Base-by-base conservation (phyloP, 139 green algal genomes). In the Picochlorum sp. region DNA sequence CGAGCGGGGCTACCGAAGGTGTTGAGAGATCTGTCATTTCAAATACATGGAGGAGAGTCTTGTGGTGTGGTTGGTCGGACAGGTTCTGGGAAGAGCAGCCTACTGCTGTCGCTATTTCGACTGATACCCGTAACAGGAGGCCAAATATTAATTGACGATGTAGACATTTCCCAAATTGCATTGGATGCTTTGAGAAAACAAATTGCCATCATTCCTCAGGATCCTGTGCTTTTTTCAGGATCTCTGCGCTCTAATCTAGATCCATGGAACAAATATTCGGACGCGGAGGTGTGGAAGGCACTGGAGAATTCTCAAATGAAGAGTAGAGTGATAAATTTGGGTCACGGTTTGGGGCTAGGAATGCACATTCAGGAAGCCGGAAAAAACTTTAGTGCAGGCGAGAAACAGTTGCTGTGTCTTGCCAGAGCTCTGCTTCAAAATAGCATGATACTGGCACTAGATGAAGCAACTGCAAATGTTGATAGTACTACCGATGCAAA, bases 341-440 rank as follows among this genome's bases (percentile, higher is more conserved):
- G 59, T 14, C 35, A 66, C 41, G 72, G 84, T n/a, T n/a, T n/a
- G 2, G 89, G 88, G 14, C 67, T 97, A 57, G 76, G 92, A 53
- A 62, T 81, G 0, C 40, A 57, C 41, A 73, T 96, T 45, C 62
- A 81, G 52, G 89, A 96, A 65, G 76, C 67, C 6, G 90, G 89
- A 31, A 65, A 75, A 52, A 93, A 92, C 59, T 59, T 96, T 3
- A 84, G 65, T 39, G 73, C 81, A 25, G 89, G 89, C 5, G 85
- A 96, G 76, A 59, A 81, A 5, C 89, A 96, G 79, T 75, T 97
- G 54, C 73, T 96, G 25, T 95, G 88, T 76, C 68, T 97, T 37
- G 88, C 85, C 1, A 69, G 89, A 36, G 68, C 65, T 25, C 55
- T 85, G 44, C 61, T 85, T 14, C 60, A 77, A 30, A 51, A 71